phyloP scores from a whole-genome alignment of 495 filamentous ascomycete genomes.

The Platismatia glauca region DNA sequence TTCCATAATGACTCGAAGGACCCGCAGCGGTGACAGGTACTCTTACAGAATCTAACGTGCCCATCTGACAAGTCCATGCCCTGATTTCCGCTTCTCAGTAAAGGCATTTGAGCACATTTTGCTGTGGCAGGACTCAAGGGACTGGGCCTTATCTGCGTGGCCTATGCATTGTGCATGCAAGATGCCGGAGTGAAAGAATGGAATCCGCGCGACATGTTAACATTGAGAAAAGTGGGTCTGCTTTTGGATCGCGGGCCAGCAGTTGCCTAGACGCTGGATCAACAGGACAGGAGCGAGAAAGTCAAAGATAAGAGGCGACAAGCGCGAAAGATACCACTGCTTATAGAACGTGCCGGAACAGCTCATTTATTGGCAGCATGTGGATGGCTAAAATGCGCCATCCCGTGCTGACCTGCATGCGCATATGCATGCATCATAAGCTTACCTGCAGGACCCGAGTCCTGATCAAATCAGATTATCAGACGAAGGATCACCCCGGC shows the following conservation, averaged over 20 bases:
- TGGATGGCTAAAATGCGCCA: not conserved
- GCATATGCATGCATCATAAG: constrained; percentile 10
- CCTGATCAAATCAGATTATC: not conserved
- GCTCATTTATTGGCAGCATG: constrained; percentile 2
- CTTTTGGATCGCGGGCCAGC: constrained; percentile 1
- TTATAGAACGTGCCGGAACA: not conserved
- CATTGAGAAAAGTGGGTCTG: constrained; percentile 4
- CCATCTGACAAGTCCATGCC: not conserved
- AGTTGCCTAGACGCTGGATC: constrained; percentile 7
- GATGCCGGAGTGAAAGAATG: constrained; percentile 7
- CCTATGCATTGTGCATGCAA: not conserved
- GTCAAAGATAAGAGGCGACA: constrained; percentile 15
- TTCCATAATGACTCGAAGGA: not conserved
- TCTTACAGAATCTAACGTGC: not conserved
- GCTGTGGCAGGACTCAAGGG: no score
- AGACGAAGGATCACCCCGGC: not conserved
- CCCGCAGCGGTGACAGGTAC: not conserved
- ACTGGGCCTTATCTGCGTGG: not conserved
- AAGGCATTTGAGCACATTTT: no score
- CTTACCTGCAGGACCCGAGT: constrained; percentile 1
- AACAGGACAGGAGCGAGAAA: not conserved
- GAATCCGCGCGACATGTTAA: not conserved
- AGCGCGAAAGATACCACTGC: constrained; percentile 9
- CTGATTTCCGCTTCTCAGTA: not conserved
- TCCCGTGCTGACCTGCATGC: constrained; percentile 7